A percentile compares a stretch with the other conserved stretches of the same genome.
Evolutionary conservation across 305 asterid genomes (phyloP).

Genomic region (Striga hermonthica): DNA sequence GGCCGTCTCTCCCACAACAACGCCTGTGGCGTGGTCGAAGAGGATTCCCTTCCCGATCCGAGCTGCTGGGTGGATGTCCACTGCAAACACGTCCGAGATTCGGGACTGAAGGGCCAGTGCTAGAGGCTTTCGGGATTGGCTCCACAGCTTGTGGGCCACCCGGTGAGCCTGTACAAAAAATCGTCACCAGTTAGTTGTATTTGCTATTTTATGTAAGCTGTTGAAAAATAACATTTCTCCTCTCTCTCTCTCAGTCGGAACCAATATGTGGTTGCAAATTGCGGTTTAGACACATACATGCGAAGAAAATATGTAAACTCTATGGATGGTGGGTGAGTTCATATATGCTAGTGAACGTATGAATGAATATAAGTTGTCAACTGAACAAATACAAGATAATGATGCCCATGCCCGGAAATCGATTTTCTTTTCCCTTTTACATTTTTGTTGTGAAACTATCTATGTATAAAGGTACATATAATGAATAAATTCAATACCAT

Average conservation of each 20-base stretch:
- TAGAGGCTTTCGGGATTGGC: slow-evolving; percentile 58
- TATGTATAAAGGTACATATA: background rate
- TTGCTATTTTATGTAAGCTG: background rate
- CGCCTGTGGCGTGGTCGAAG: slow-evolving; percentile 79
- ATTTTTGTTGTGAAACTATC: background rate
- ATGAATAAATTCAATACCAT: background rate
- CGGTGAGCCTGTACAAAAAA: slow-evolving; percentile 54
- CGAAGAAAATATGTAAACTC: too few species aligned
- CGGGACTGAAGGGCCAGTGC: slow-evolving; percentile 79
- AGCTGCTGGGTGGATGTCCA: slow-evolving; percentile 83
- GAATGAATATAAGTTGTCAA: background rate
- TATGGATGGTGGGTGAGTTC: background rate
- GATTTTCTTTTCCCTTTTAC: too few species aligned
- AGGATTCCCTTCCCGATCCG: slow-evolving; percentile 68
- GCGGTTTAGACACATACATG: too few species aligned
- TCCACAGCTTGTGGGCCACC: slow-evolving; percentile 74
- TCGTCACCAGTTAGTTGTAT: background rate
- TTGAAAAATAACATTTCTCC: background rate
- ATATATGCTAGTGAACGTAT: background rate
- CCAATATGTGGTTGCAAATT: too few species aligned
- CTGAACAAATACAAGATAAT: too few species aligned
- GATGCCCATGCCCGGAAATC: background rate
- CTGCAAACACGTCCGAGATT: slow-evolving; percentile 69
- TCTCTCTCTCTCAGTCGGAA: background rate
- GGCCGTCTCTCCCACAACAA: slow-evolving; percentile 74